Evolutionary conservation across 805 yeast genomes (phyloP).

Genomic region (Ogataea saltuana): DNA sequence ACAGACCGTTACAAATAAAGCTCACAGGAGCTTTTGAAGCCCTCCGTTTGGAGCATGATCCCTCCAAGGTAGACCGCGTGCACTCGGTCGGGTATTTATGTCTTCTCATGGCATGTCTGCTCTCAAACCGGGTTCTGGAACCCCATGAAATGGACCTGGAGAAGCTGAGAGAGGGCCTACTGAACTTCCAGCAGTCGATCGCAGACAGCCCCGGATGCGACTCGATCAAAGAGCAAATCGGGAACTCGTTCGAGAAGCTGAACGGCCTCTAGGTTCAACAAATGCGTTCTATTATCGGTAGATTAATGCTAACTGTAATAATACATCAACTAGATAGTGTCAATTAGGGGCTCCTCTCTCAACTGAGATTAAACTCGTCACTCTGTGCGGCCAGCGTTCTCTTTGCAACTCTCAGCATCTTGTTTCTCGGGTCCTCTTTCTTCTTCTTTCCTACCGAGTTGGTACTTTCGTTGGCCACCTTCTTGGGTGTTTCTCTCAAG

Average conservation of each 20-base stretch:
- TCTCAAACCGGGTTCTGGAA: background rate
- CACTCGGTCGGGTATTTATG: conserved; percentile 33
- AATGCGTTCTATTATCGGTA: no score
- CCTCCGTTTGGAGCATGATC: conserved; percentile 10
- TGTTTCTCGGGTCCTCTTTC: conserved; percentile 69
- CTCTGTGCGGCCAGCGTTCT: conserved; percentile 61
- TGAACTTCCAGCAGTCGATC: conserved; percentile 14
- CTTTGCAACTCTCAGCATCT: conserved; percentile 75
- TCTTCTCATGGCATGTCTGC: conserved; percentile 18
- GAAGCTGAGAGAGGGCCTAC: conserved; percentile 14
- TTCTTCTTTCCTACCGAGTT: conserved; percentile 41
- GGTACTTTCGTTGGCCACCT: conserved; percentile 52
- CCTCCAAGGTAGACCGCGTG: conserved; percentile 12
- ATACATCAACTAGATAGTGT: no score
- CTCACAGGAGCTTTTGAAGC: conserved; percentile 6
- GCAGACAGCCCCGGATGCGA: conserved; percentile 9
- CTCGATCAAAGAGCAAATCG: conserved; percentile 14
- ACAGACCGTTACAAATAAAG: background rate
- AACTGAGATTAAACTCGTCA: conserved; percentile 69
- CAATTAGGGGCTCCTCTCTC: no score
- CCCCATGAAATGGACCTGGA: conserved; percentile 1
- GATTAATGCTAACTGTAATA: no score
- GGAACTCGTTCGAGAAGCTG: background rate
- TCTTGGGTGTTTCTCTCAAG: conserved; percentile 90
- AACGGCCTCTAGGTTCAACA: no score